A percentile compares a stretch with the other conserved stretches of the same genome.
Evolutionary conservation across 2,329 filamentous ascomycete genomes (phyloP).

Genomic region (Neonectria hederae): DNA sequence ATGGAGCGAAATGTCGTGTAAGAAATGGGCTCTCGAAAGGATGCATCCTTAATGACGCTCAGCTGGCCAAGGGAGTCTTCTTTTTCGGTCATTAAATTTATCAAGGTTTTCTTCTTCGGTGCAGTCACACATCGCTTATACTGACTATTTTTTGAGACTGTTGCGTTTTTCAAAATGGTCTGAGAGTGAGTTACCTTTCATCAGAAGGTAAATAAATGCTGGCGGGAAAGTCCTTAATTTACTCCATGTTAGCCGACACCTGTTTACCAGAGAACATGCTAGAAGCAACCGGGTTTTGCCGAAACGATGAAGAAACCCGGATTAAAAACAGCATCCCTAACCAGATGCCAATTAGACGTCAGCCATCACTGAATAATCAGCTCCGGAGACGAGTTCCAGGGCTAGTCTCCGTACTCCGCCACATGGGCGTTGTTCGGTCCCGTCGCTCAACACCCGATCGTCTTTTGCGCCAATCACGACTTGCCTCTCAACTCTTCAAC

Average conservation of each 20-base stretch:
- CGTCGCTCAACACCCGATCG: background rate
- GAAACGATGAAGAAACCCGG: no score
- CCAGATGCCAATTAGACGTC: background rate
- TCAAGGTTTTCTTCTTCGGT: background rate
- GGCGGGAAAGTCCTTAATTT: no score
- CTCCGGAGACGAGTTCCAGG: background rate
- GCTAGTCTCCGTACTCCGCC: background rate
- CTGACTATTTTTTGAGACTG: no score
- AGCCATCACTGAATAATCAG: background rate
- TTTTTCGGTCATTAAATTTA: background rate
- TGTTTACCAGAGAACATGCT: no score
- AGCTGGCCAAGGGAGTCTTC: background rate
- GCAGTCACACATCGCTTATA: background rate
- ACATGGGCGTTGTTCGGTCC: slow-evolving; percentile 8
- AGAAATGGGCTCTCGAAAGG: no score
- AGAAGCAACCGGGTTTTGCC: no score
- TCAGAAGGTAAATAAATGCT: no score
- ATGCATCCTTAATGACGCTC: background rate
- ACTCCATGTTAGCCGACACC: no score
- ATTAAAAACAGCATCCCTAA: no score
- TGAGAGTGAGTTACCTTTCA: no score
- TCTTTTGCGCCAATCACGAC: slow-evolving; percentile 8
- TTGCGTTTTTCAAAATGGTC: no score
- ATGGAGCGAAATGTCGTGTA: background rate
- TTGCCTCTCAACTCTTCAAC: slow-evolving; percentile 6